Evolutionary conservation across 1,284 basidiomycete genomes (phyloP), one percentile per base, ranked within the genome.

Genomic region (Anthracocystis panici-leucophaei): DNA sequence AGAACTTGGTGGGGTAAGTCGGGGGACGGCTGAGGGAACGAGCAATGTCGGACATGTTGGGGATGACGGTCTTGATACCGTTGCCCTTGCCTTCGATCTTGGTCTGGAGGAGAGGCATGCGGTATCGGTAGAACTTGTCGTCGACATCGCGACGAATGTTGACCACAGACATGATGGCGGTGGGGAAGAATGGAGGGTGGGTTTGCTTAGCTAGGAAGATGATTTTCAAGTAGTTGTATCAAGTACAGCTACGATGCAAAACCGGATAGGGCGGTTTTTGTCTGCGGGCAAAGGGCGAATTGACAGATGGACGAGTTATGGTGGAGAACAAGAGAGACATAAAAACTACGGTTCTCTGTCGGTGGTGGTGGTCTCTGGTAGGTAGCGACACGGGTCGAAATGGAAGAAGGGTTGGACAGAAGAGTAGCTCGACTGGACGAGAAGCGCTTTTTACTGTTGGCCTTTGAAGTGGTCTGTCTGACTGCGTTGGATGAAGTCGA

Each of bases 31-130:
- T 94, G 82, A 99, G 90, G 44, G 97, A 94, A 65, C 94, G 92
- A 55, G 96, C 94, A 78, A 99, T 93, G 87, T 99, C 97, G 74
- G 94, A 91, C 95, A 99, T 98, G 88, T 99, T 99, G 63, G 84
- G 82, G 27, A 84, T 73, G 60, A 85, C 79, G 44, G 97, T 99
- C 88, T 99, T 99, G 88, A 99, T 99, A 77, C 97, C 97, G 86
- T 99, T 99, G 63, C 97, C 97, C 87, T 95, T 95, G 82, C 97
- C 97, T 88, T 99, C 97, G 57, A 99, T 95, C 88, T 99, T 99
- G 79, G 93, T 97, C 80, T 91, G 89, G 69, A 99, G 90, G 70
- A 95, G 87, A 56, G 97, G 97, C 97, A 99, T 99, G 81, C 93
- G 81, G 75, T 85, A 85, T 33, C 83, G 85, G 84, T 88, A 89